Base-by-base conservation (phyloP, 495 filamentous ascomycete genomes). In the Aspergillus funiculosus region DNA sequence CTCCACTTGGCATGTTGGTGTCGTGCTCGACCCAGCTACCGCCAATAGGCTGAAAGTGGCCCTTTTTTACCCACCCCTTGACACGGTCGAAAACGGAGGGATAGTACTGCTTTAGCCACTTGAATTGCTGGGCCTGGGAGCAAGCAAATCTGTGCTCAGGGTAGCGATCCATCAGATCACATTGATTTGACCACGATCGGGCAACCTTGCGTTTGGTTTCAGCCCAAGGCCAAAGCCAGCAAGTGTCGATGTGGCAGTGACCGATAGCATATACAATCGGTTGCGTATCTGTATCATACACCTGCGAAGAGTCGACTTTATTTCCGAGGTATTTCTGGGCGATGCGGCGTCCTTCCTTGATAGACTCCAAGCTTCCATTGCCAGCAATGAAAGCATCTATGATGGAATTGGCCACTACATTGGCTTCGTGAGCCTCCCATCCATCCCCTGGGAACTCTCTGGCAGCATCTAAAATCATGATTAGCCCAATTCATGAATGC, bases 11-110 rank as follows among this genome's bases (percentile, higher is more conserved):
- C 74, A 98, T 73, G 63, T 98, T 98, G 28, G 92, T 98, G 58
- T 98, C 92, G 59, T 98, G 92, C 56, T 98, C 92, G 13, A 98
- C 92, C 92, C 92, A 98, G 64, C 89, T 95, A 30, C 92, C 92
- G 44, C 92, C 92, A 57, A 98, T 87, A 9, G 89, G 88, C 50
- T 95, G 89, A 63, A 98, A 98, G 30, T 76, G 84, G 30, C 89
- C 90, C 42, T 90, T 80, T 57, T 87, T 87, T 26, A 97, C 85
- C 71, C 94, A 92, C 25, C 75, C 66, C 64, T 94, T 94, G 41
- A 98, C 91, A 11, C 89, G 81, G 39, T 95, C 85, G 59, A 87
- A 97, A 1, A 86, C 80, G 26, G 80, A 78, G 0, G 92, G 91
- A 56, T 98, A 98, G 43, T 87, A 71, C 56, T 85, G 71, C 61